A percentile compares a stretch with the other conserved stretches of the same genome.
These are phyloP conservation scores for Cyberlindnera suaveolens DNA, from an alignment of 805 yeast species.

Conservation along the genomic window DNA sequence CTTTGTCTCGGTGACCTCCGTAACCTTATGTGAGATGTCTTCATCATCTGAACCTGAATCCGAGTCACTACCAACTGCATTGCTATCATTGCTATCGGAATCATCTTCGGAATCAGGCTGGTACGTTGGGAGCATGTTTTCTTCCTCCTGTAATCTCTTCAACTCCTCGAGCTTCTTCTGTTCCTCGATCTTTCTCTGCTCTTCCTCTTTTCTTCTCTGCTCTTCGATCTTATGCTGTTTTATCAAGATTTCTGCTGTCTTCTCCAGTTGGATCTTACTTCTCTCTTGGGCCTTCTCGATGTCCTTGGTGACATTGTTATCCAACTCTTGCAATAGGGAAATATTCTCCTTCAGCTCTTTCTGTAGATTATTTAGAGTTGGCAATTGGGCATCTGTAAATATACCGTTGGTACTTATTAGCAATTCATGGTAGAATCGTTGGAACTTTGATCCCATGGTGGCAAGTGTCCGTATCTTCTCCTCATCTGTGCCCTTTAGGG, in stretches of 20 bases:
- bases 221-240: constrained; percentile 13
- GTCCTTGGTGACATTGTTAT: constrained; percentile 10
- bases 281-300: constrained; percentile 6
- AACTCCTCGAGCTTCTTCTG: background rate
- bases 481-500: constrained; percentile 2
- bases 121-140: constrained; percentile 17
- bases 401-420: constrained; percentile 14
- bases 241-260: constrained; percentile 10
- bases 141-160: constrained; percentile 14
- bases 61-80: constrained; percentile 5
- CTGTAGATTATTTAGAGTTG: constrained; percentile 5
- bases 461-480: constrained; percentile 10
- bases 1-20: background rate
- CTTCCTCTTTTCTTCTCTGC: constrained; percentile 6
- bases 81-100: constrained; percentile 1
- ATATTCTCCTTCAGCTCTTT: constrained; percentile 11
- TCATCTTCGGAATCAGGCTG: constrained; percentile 13
- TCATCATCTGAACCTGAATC: constrained; percentile 3
- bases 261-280: constrained; percentile 6
- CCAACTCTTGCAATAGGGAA: constrained; percentile 13
- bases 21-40: background rate
- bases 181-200: background rate
- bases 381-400: constrained; percentile 8
- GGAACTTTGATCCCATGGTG: constrained; percentile 11
- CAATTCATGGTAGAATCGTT: constrained; percentile 17